Percentiles rank a stretch among this genome's conserved stretches.
phyloP scores from a whole-genome alignment of 2,329 filamentous ascomycete species.

The Laburnicola sp. region DNA sequence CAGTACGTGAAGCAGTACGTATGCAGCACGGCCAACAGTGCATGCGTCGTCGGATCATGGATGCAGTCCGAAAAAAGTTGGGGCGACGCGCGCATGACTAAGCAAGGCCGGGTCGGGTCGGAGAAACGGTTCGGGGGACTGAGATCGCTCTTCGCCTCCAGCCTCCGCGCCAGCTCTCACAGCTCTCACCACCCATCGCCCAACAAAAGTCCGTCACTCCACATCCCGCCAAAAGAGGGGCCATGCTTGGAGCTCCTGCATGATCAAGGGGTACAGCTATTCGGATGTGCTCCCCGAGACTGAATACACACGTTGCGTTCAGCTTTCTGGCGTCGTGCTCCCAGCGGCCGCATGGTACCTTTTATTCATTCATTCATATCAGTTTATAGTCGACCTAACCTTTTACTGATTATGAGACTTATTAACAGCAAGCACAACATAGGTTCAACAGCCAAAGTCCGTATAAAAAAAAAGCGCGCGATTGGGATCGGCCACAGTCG shows the following conservation, averaged over 20 bases:
- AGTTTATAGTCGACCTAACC: too few relatives aligned
- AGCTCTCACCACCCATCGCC: not conserved
- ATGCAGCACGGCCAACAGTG: not conserved
- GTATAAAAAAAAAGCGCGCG: too few relatives aligned
- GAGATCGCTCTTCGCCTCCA: not conserved
- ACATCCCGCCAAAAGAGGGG: not conserved
- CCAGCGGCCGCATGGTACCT: not conserved
- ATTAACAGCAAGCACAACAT: too few relatives aligned
- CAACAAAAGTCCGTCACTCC: not conserved
- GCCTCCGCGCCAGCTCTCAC: too few relatives aligned
- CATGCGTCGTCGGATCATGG: constrained; percentile 9
- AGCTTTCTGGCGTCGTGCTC: not conserved
- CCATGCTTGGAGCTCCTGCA: not conserved
- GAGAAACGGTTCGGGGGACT: not conserved
- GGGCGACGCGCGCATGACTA: constrained; percentile 3
- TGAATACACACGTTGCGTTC: not conserved
- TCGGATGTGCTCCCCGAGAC: not conserved
- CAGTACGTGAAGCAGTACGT: not conserved
- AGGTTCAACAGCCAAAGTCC: too few relatives aligned
- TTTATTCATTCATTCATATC: not conserved
- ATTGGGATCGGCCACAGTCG: too few relatives aligned
- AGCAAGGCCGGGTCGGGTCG: not conserved
- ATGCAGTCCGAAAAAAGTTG: constrained; percentile 20
- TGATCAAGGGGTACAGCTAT: not conserved
- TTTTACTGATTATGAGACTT: too few relatives aligned